These are phyloP conservation scores for Strigomonas galati DNA, from an alignment of 208 protist species.

Conservation along the genomic window DNA sequence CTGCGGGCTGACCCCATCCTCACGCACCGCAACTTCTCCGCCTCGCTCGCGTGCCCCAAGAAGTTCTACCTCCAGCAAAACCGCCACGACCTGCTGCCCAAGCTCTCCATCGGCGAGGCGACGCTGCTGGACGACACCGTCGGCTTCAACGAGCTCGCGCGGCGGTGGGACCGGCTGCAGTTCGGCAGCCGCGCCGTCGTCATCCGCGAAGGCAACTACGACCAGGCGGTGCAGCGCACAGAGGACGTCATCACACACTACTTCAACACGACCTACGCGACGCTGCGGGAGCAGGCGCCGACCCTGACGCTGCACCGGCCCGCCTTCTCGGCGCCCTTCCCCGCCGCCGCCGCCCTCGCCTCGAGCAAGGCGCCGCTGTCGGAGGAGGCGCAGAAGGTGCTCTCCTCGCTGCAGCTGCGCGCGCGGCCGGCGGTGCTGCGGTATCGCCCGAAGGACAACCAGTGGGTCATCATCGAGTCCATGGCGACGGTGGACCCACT, in stretches of 20 bases:
- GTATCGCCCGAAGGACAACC: conserved; percentile 84
- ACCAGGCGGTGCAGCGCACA: conserved; percentile 64
- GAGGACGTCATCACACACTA: conserved; percentile 70
- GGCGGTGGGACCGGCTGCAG: conserved; percentile 84
- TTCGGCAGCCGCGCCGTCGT: conserved; percentile 81
- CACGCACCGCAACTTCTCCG: conserved; percentile 60
- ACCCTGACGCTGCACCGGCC: conserved; percentile 82
- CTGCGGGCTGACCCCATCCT: conserved; percentile 21
- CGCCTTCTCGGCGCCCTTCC: conserved; percentile 65
- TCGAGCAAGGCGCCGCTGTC: not conserved
- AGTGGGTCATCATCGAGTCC: conserved; percentile 86
- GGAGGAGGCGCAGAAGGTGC: not conserved
- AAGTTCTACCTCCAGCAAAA: conserved; percentile 81
- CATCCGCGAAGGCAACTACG: conserved; percentile 60
- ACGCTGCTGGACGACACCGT: conserved; percentile 81
- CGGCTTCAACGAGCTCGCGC: conserved; percentile 85
- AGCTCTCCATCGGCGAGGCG: conserved; percentile 68
- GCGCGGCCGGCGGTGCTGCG: conserved; percentile 70
- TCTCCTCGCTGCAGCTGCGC: conserved; percentile 32
- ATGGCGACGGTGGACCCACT: conserved; percentile 72
- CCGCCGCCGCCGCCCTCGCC: not conserved
- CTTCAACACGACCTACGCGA: conserved; percentile 71
- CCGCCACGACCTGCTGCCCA: conserved; percentile 49
- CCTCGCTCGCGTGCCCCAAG: conserved; percentile 77
- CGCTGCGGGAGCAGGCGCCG: conserved; percentile 77